A percentile compares a stretch with the other conserved stretches of the same genome.
These are phyloP conservation scores for Magnaporthiopsis poae DNA, from an alignment of 2,329 filamentous ascomycete genomes.

Conservation along the genomic window DNA sequence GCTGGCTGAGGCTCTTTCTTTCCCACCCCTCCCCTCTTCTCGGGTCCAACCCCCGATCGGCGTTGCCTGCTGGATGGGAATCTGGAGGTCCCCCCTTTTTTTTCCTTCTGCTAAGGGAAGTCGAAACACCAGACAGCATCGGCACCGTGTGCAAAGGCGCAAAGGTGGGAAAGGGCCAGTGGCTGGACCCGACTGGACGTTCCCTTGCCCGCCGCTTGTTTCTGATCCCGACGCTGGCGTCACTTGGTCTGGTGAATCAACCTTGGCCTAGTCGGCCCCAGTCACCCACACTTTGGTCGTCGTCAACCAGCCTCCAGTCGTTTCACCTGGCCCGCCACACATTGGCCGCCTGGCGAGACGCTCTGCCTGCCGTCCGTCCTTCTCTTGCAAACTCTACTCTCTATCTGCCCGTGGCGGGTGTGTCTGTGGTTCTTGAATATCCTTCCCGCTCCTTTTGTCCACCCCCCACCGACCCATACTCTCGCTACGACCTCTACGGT, in stretches of 20 bases:
- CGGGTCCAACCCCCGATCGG: neutral
- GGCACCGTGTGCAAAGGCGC: neutral
- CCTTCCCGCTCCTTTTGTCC: conserved; percentile 10
- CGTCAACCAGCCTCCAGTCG: conserved; percentile 13
- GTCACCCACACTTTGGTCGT: conserved; percentile 8
- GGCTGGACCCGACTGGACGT: neutral
- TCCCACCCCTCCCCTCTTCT: no score
- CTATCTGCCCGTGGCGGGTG: no score
- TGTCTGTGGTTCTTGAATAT: conserved; percentile 10
- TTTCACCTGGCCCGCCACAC: conserved; percentile 19
- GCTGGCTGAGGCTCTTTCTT: neutral
- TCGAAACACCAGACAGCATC: neutral
- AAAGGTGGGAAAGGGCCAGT: neutral
- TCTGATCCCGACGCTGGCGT: neutral
- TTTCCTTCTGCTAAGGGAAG: neutral
- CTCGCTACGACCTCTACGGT: conserved; percentile 8
- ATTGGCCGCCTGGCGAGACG: conserved; percentile 14
- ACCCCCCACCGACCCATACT: conserved; percentile 9
- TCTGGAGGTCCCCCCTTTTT: neutral
- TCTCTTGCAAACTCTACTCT: neutral
- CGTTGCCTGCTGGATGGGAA: neutral
- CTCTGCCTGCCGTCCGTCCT: conserved; percentile 8
- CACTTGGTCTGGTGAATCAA: neutral
- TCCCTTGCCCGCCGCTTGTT: neutral
- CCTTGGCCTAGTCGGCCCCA: neutral